A percentile compares a stretch with the other conserved stretches of the same genome.
Evolutionary conservation across 495 filamentous ascomycete species (phyloP).

Genomic region (Penicillium diatomitis): DNA sequence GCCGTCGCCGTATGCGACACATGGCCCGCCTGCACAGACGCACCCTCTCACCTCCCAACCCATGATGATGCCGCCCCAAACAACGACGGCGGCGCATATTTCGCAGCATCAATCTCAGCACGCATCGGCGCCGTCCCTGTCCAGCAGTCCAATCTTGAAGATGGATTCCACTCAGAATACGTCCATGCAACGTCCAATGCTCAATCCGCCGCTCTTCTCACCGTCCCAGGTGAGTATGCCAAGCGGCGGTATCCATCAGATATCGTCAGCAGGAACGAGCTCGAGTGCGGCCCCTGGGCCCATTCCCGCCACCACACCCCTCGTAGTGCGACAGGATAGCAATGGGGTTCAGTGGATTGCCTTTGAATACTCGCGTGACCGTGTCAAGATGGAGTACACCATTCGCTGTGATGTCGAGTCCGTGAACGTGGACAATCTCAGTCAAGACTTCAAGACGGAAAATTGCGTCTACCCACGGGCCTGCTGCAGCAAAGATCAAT

Average conservation of each 20-base stretch:
- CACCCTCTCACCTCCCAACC: conserved; percentile 54
- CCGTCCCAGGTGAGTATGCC: conserved; percentile 45
- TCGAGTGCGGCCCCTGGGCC: conserved; percentile 95
- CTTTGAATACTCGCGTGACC: conserved; percentile 94
- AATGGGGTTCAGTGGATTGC: conserved; percentile 99
- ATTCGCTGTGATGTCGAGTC: conserved; percentile 98
- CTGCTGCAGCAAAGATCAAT: conserved; percentile 91
- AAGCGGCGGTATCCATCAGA: conserved; percentile 39
- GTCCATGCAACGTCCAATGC: conserved; percentile 27
- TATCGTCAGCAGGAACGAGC: conserved; percentile 41
- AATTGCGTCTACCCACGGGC: conserved; percentile 97
- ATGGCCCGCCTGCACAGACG: conserved; percentile 55
- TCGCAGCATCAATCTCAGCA: conserved; percentile 41
- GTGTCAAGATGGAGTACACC: conserved; percentile 99
- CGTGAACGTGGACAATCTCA: conserved; percentile 78
- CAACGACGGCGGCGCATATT: conserved; percentile 45
- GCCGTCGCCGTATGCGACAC: conserved; percentile 68
- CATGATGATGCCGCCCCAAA: conserved; percentile 62
- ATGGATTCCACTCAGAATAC: conserved; percentile 39
- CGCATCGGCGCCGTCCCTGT: conserved; percentile 29
- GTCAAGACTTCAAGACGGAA: conserved; percentile 85
- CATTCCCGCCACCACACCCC: conserved; percentile 93
- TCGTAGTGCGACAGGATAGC: conserved; percentile 90
- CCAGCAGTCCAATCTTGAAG: conserved; percentile 29
- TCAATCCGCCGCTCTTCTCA: conserved; percentile 35